Conservation (phyloP, 176 grass and related monocot species). For the Carex parvula region DNA sequence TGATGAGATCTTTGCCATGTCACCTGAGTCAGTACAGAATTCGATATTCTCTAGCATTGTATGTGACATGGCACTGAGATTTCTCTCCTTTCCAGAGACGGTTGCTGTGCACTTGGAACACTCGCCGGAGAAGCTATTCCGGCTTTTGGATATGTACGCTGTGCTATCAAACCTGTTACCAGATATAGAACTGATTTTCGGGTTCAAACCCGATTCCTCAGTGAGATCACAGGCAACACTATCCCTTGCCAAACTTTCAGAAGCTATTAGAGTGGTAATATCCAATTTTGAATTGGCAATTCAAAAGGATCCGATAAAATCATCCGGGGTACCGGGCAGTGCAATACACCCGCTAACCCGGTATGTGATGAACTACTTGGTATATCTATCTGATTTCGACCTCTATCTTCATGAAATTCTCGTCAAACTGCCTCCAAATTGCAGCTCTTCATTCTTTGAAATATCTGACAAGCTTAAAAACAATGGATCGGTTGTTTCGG, state of each 20-base stretch:
- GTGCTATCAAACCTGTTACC: slow-evolving; percentile 30
- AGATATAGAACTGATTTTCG: slow-evolving; percentile 31
- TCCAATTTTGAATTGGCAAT: slow-evolving; percentile 52
- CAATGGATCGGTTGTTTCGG: slow-evolving; percentile 12
- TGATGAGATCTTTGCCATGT: slow-evolving; percentile 32
- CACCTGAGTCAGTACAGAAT: slow-evolving; percentile 19
- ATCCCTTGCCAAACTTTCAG: slow-evolving; percentile 21
- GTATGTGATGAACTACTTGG: slow-evolving; percentile 91
- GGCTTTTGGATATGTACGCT: slow-evolving; percentile 65
- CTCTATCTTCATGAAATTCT: slow-evolving; percentile 8
- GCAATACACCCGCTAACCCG: slow-evolving; percentile 62
- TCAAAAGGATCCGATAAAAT: slow-evolving; percentile 42
- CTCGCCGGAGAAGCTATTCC: slow-evolving; percentile 59
- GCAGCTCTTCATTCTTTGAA: neutral
- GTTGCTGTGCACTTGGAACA: slow-evolving; percentile 34
- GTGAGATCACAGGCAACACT: slow-evolving; percentile 13
- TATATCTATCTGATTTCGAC: slow-evolving; percentile 60
- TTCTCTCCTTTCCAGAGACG: slow-evolving; percentile 42
- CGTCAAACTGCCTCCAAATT: neutral
- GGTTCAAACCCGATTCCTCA: neutral
- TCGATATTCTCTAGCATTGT: slow-evolving; percentile 44
- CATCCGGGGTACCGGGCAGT: slow-evolving; percentile 27
- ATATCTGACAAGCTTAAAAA: neutral
- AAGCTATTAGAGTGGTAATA: slow-evolving; percentile 30
- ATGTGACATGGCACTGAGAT: slow-evolving; percentile 17